Evolutionary conservation across 495 filamentous ascomycete genomes (phyloP), one percentile per base, ranked within the genome.

Genomic region (Rusavskia elegans): DNA sequence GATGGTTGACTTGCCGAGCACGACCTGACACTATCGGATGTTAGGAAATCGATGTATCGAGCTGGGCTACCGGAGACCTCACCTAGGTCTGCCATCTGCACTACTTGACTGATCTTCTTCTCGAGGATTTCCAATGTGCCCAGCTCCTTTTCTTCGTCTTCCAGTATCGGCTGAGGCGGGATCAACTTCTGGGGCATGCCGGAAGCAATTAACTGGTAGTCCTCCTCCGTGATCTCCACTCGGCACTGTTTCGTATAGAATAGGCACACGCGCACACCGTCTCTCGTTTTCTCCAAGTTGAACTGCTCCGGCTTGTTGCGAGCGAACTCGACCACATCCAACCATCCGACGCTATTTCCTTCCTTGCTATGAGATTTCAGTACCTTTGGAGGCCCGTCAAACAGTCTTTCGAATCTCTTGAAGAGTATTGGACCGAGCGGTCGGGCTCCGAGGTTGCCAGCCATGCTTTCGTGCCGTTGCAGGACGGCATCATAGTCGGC

Each of bases 161-260:
- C 86, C 46, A 81, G 77, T 44, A 92, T 82, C 0, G 87, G 85
- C 59, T 87, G 82, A 14, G 82, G 84, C 16, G 88, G 83, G 30
- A 85, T 85, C 67, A 94, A 80, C 66, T 87, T 82, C 65, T 92
- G 84, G 16, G 87, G 79, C 55, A 84, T 83, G 29, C 87, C 87
- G 16, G 83, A 88, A 23, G 76, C 73, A 60, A 94, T 86, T 51
- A 94, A 67, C 37, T 85, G 73, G 69, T 80, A 92, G 61, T 94
- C 87, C 61, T 90, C 87, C 64, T 92, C 86, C 36, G 80, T 81
- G 55, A 94, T 90, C 65, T 93, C 86, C 35, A 92, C 84, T 23
- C 82, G 76, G 57, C 81, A 78, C 55, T 87, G 83, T 59, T 87
- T 87, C 45, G 86, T 80, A 55, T 82, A 78, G 64, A 92, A 89